Conservation (phyloP, 805 yeast genomes). For the Candida tammaniensis region DNA sequence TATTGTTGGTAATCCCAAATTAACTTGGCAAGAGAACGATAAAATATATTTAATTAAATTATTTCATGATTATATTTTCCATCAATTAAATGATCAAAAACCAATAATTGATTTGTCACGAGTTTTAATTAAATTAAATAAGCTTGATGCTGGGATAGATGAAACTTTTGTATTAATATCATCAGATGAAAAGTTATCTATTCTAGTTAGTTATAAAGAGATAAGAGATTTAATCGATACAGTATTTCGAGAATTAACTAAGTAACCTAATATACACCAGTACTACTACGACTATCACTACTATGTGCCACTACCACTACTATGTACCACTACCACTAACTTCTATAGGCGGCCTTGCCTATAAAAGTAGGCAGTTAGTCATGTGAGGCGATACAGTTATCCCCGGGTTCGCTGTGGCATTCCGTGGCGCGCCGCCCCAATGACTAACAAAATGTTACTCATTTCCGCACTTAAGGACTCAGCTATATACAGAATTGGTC, state of each 20-base stretch:
- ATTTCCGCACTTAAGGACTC: no score
- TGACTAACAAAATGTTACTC: no score
- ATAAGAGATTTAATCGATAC: constrained; percentile 67
- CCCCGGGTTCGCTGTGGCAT: no score
- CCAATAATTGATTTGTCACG: constrained; percentile 81
- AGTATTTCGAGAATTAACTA: constrained; percentile 54
- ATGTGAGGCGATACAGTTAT: no score
- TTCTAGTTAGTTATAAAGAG: constrained; percentile 83
- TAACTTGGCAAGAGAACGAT: constrained; percentile 70
- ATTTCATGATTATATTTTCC: constrained; percentile 83
- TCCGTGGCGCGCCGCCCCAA: no score
- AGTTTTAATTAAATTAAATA: constrained; percentile 75
- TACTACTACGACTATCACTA: no score
- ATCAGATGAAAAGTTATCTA: constrained; percentile 79
- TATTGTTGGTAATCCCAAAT: constrained; percentile 62
- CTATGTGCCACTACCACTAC: no score
- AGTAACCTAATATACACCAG: no score
- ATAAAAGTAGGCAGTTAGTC: no score
- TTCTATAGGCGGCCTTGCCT: no score
- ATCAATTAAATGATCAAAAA: constrained; percentile 78
- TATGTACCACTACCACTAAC: no score
- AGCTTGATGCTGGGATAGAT: constrained; percentile 87
- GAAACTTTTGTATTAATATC: constrained; percentile 80
- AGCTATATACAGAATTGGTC: no score
- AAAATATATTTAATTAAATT: constrained; percentile 59